phyloP scores from a whole-genome alignment of 306 rosid species.

The Biancaea sappan region DNA sequence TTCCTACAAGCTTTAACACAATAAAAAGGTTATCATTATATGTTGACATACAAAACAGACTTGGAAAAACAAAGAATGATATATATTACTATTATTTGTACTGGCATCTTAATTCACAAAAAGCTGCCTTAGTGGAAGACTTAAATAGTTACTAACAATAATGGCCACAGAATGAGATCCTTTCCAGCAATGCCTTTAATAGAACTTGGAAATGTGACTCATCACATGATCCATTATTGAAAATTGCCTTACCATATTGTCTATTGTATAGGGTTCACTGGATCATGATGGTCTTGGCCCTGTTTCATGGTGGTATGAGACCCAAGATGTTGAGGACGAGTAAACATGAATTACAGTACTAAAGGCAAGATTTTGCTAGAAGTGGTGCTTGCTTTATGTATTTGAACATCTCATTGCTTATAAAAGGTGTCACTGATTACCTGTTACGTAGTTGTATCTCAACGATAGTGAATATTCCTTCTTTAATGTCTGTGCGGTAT shows the following conservation, averaged over 20 bases:
- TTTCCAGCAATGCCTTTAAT: background rate
- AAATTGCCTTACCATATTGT: background rate
- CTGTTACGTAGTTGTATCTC: background rate
- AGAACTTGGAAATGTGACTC: background rate
- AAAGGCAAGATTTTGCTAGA: background rate
- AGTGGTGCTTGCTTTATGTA: background rate
- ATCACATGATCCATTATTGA: background rate
- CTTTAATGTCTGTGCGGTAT: background rate
- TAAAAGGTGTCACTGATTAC: background rate
- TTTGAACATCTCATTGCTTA: background rate
- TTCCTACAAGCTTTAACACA: background rate
- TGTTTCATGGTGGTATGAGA: conserved; percentile 26
- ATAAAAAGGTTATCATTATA: background rate
- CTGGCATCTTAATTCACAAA: background rate
- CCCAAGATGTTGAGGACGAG: conserved; percentile 19
- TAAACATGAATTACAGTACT: background rate
- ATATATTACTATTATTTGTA: background rate
- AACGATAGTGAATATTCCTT: background rate
- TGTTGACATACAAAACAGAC: background rate
- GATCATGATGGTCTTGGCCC: conserved; percentile 33
- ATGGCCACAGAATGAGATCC: background rate
- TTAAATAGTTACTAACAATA: background rate
- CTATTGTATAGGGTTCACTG: conserved; percentile 19
- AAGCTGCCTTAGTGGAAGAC: background rate
- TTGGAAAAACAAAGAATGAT: background rate